Conservation (phyloP, 768 basidiomycete species). For the Lactarius trivialis region DNA sequence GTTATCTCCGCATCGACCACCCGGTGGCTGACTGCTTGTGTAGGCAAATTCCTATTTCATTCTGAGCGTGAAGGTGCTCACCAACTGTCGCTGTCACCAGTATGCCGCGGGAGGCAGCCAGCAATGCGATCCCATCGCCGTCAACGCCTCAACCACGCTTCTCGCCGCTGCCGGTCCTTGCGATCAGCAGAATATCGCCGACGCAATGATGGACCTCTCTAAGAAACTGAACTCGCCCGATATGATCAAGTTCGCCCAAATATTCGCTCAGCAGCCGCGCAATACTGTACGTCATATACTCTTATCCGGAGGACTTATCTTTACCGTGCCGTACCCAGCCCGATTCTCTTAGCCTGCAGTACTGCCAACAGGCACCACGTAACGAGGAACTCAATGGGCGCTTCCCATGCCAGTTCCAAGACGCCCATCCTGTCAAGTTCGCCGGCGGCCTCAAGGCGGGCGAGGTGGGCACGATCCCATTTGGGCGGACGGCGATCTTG, state of each 20-base stretch:
- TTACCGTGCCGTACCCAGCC: slow-evolving; percentile 32
- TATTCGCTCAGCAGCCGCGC: slow-evolving; percentile 52
- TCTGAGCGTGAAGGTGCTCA: not conserved
- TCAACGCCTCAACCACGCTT: slow-evolving; percentile 50
- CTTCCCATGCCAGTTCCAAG: slow-evolving; percentile 53
- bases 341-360: slow-evolving; percentile 38
- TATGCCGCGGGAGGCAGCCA: slow-evolving; percentile 46
- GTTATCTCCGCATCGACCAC: slow-evolving; percentile 35
- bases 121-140: slow-evolving; percentile 52
- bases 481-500: slow-evolving; percentile 37
- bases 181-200: slow-evolving; percentile 44
- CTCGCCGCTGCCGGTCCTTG: slow-evolving; percentile 42
- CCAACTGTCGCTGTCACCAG: slow-evolving; percentile 31
- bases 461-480: slow-evolving; percentile 45
- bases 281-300: slow-evolving; percentile 38
- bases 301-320: not conserved
- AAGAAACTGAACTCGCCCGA: slow-evolving; percentile 39
- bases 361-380: slow-evolving; percentile 47
- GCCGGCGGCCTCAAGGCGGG: slow-evolving; percentile 40
- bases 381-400: slow-evolving; percentile 48
- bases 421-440: slow-evolving; percentile 40
- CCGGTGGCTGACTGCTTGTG: slow-evolving; percentile 44
- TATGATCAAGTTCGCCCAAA: slow-evolving; percentile 47
- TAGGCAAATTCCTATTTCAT: slow-evolving; percentile 28
- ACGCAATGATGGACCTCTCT: slow-evolving; percentile 45